phyloP scores from a whole-genome alignment of 371 early-diverging fungal genomes.

The Paraphysoderma sedebokerense region DNA sequence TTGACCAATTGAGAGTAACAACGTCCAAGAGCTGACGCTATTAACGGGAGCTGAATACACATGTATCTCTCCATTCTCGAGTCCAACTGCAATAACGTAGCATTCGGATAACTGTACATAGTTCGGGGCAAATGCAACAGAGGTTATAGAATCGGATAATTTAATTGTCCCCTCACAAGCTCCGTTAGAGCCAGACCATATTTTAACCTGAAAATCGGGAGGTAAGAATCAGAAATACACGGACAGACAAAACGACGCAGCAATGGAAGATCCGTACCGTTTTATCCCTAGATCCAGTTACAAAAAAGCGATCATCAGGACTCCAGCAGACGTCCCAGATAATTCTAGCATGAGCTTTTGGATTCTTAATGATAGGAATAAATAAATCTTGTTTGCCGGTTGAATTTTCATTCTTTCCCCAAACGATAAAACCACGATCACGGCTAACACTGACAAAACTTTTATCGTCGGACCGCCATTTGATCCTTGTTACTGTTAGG shows the following conservation, averaged over 20 bases:
- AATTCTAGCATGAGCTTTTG: conserved; percentile 80
- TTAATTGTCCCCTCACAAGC: not conserved
- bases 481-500: conserved; percentile 66
- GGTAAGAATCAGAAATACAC: not conserved
- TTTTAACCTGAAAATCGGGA: not conserved
- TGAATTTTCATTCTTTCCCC: not conserved
- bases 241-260: too few relatives aligned
- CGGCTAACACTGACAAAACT: conserved; percentile 64
- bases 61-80: not conserved
- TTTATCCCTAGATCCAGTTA: conserved; percentile 85
- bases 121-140: conserved; percentile 2
- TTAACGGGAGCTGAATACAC: too few relatives aligned
- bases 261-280: conserved; percentile 27
- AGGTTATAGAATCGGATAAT: conserved; percentile 1
- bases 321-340: conserved; percentile 84
- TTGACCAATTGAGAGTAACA: too few relatives aligned
- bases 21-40: too few relatives aligned
- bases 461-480: conserved; percentile 55
- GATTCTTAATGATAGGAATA: conserved; percentile 25
- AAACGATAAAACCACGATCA: conserved; percentile 80
- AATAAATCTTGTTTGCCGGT: not conserved
- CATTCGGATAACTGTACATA: not conserved
- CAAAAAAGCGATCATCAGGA: conserved; percentile 58
- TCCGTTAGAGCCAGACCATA: not conserved
- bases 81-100: not conserved